A percentile compares a stretch with the other conserved stretches of the same genome.
Evolutionary conservation across 2,329 filamentous ascomycete species (phyloP).

Genomic region (Aquanectria penicillioides): DNA sequence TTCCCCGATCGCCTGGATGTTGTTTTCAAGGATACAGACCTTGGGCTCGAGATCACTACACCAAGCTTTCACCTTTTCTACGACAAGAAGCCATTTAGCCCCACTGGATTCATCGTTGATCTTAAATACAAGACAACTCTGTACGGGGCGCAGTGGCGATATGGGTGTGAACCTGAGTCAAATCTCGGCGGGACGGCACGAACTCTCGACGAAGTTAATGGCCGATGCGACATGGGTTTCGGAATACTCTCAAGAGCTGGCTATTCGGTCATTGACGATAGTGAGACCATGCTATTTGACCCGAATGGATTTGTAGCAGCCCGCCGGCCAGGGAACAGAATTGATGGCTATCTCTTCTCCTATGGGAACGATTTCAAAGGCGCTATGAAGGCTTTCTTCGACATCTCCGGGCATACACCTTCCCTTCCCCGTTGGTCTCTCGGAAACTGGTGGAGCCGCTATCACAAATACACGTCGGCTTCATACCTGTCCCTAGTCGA

Average conservation of each 20-base stretch:
- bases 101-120: conserved; percentile 57
- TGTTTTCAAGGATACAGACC: conserved; percentile 55
- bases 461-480: conserved; percentile 65
- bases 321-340: conserved; percentile 56
- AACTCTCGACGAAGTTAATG: conserved; percentile 64
- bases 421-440: conserved; percentile 65
- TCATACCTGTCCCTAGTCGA: conserved; percentile 69
- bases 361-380: conserved; percentile 67
- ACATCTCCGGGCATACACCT: conserved; percentile 65
- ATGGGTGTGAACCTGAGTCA: conserved; percentile 50
- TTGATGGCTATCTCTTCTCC: conserved; percentile 69
- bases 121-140: conserved; percentile 54
- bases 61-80: conserved; percentile 66
- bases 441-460: conserved; percentile 74
- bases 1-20: conserved; percentile 55
- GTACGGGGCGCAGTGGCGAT: conserved; percentile 56
- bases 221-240: conserved; percentile 57
- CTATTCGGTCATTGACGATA: conserved; percentile 64
- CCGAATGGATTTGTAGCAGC: conserved; percentile 62
- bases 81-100: conserved; percentile 65
- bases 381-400: conserved; percentile 64
- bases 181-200: conserved; percentile 61
- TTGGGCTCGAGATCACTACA: conserved; percentile 65
- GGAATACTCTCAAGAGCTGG: conserved; percentile 63
- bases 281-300: conserved; percentile 66